Conservation (phyloP, 306 rosid genomes). For the Vigna mungo region DNA sequence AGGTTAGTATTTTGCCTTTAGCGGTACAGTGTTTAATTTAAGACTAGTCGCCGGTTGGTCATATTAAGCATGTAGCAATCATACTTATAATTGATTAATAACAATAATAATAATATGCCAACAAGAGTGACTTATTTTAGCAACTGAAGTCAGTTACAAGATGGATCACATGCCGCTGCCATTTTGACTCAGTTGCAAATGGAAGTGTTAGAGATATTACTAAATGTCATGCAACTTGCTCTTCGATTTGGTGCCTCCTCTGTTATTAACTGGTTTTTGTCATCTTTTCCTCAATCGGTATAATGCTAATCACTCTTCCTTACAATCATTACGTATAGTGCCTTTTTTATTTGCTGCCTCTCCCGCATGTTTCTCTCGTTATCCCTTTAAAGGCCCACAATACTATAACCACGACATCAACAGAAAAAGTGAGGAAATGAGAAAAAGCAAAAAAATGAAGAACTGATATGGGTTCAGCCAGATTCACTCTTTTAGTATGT, state of each 20-base stretch:
- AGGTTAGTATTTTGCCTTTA: slow-evolving; percentile 63
- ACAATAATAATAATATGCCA: not conserved
- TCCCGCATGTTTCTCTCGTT: not conserved
- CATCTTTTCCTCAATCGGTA: not conserved
- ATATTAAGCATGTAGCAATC: not conserved
- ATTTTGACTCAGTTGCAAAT: too few relatives aligned
- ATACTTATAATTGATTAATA: not conserved
- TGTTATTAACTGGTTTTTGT: not conserved
- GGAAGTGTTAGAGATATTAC: too few relatives aligned
- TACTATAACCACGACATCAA: not conserved
- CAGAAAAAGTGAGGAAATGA: not conserved
- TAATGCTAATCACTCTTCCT: not conserved
- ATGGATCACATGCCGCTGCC: too few relatives aligned
- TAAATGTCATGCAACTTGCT: too few relatives aligned
- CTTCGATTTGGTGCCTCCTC: not conserved
- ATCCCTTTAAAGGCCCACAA: not conserved
- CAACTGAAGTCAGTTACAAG: not conserved
- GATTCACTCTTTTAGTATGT: not conserved
- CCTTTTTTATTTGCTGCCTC: not conserved
- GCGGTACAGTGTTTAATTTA: slow-evolving; percentile 28
- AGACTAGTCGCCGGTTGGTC: not conserved
- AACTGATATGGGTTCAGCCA: not conserved
- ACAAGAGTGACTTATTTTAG: not conserved
- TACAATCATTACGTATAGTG: not conserved
- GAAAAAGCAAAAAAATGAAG: not conserved